These are phyloP conservation scores for Rhodomyrtus psidioides DNA, from an alignment of 441 rosid species.

Conservation along the genomic window DNA sequence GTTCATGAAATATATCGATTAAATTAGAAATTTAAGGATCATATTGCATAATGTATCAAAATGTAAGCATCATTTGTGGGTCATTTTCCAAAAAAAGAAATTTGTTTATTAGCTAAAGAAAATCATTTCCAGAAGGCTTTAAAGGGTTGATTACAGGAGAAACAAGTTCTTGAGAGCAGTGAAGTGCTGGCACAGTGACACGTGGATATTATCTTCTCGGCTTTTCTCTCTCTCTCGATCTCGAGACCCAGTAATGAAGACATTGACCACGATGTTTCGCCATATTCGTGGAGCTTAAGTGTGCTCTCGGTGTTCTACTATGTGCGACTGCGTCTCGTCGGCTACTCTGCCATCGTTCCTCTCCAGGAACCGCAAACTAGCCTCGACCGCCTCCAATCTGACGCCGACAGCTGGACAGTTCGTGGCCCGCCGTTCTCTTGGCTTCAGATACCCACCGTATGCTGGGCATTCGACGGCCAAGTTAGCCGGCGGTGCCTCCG, in stretches of 20 bases:
- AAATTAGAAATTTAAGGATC: no score
- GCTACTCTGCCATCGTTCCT: conserved; percentile 16
- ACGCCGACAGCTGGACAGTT: not conserved
- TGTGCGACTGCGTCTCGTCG: conserved; percentile 31
- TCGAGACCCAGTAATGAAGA: no score
- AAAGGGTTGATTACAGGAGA: no score
- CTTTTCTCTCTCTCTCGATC: not conserved
- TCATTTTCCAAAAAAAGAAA: no score
- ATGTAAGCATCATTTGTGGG: no score
- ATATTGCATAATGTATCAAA: no score
- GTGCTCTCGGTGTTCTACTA: conserved; percentile 3
- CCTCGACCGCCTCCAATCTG: not conserved
- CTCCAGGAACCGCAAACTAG: conserved; percentile 1
- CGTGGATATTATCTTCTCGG: not conserved
- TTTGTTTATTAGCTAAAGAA: no score
- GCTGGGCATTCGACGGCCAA: not conserved
- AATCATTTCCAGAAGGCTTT: no score
- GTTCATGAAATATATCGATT: no score
- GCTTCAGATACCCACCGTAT: not conserved
- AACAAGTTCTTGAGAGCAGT: not conserved
- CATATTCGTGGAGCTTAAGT: not conserved
- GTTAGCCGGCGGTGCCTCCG: not conserved
- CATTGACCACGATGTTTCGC: not conserved
- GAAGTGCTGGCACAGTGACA: not conserved
- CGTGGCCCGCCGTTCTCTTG: not conserved